Conservation (phyloP, 768 basidiomycete species). For the Amanita pallidorosea region DNA sequence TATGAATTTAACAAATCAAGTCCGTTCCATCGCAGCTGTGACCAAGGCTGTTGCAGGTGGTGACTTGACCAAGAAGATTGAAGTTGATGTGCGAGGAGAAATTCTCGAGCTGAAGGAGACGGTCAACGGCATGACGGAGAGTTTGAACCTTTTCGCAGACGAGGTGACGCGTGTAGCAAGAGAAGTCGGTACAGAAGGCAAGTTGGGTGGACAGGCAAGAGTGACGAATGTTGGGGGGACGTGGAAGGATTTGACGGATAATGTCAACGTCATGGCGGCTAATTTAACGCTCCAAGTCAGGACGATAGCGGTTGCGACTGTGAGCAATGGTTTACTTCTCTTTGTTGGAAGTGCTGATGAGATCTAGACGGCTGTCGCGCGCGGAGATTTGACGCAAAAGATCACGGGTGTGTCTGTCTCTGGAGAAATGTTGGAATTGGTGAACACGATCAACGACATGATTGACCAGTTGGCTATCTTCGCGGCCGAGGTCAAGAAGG, state of each 20-base stretch:
- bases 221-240: constrained; percentile 94
- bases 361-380: constrained; percentile 70
- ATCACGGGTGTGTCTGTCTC: constrained; percentile 87
- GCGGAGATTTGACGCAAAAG: constrained; percentile 89
- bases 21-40: constrained; percentile 77
- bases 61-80: constrained; percentile 89
- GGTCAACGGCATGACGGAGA: constrained; percentile 92
- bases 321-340: constrained; percentile 23
- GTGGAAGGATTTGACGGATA: constrained; percentile 95
- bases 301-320: constrained; percentile 87
- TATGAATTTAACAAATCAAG: constrained; percentile 85
- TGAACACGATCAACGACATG: constrained; percentile 94
- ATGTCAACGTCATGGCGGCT: constrained; percentile 92
- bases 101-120: constrained; percentile 86
- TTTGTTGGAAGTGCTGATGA: not conserved
- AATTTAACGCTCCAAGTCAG: constrained; percentile 92
- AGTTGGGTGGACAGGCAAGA: constrained; percentile 87
- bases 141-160: constrained; percentile 74
- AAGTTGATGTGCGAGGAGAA: constrained; percentile 86
- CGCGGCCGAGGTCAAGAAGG: constrained; percentile 72
- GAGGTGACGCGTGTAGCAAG: constrained; percentile 79
- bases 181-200: constrained; percentile 95
- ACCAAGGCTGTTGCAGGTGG: constrained; percentile 93
- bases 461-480: constrained; percentile 50
- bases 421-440: constrained; percentile 92